phyloP scores from a whole-genome alignment of 768 basidiomycete genomes.

The Russula sp. region DNA sequence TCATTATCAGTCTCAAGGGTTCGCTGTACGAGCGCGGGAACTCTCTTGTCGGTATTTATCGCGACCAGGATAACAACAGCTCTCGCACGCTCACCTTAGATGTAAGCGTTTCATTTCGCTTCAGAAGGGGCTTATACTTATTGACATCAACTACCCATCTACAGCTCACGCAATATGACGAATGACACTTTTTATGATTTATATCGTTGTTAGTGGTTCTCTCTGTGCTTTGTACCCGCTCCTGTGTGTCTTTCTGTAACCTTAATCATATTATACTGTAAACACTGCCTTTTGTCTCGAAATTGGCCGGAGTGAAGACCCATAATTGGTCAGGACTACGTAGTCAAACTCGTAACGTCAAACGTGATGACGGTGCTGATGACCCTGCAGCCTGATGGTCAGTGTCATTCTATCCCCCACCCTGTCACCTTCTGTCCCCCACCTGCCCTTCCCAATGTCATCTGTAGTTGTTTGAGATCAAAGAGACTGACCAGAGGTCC shows the following conservation, averaged over 20 bases:
- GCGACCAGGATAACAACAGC: conserved; percentile 92
- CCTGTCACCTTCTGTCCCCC: too few relatives aligned
- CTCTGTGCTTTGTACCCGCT: not conserved
- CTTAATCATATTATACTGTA: not conserved
- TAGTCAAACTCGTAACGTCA: not conserved
- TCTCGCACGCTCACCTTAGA: conserved; percentile 90
- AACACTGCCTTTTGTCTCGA: not conserved
- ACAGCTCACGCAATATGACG: conserved; percentile 63
- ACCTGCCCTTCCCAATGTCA: too few relatives aligned
- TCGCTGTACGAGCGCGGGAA: conserved; percentile 88
- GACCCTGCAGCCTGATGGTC: too few relatives aligned
- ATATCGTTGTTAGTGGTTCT: not conserved
- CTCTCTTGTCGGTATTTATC: conserved; percentile 89
- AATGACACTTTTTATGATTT: conserved; percentile 36
- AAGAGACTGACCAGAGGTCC: too few relatives aligned
- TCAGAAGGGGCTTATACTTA: not conserved
- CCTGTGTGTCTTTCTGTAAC: conserved; percentile 13
- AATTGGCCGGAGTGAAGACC: not conserved
- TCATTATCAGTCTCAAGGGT: conserved; percentile 95
- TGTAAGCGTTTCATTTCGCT: conserved; percentile 44
- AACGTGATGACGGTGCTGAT: too few relatives aligned
- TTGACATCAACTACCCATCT: conserved; percentile 4
- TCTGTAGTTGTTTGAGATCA: too few relatives aligned
- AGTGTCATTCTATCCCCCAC: too few relatives aligned
- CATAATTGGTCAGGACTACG: not conserved